phyloP scores from a whole-genome alignment of 1,284 basidiomycete species.

The Fomitopsis schrenkii region DNA sequence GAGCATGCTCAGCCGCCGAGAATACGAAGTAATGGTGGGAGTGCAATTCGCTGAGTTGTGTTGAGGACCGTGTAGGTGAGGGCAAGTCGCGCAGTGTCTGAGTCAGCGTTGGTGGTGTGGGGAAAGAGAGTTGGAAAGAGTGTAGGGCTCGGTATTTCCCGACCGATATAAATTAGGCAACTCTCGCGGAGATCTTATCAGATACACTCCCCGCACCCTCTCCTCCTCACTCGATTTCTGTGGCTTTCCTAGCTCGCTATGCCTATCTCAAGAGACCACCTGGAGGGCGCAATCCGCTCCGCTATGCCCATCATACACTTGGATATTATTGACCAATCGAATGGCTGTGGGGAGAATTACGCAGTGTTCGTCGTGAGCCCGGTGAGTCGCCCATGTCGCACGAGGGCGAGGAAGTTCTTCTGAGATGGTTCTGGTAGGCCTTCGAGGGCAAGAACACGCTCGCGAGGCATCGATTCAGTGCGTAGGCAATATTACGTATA shows the following conservation, averaged over 20 bases:
- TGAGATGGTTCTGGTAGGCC: slow-evolving; percentile 33
- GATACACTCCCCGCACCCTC: slow-evolving; percentile 1
- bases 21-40: background rate
- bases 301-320: slow-evolving; percentile 60
- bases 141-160: background rate
- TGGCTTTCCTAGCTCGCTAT: slow-evolving; percentile 30
- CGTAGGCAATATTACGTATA: background rate
- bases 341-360: slow-evolving; percentile 76
- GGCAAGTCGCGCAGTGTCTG: background rate
- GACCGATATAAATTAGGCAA: background rate
- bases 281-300: slow-evolving; percentile 58
- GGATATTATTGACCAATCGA: slow-evolving; percentile 71
- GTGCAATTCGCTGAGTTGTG: background rate
- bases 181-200: slow-evolving; percentile 5
- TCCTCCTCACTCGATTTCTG: background rate
- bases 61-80: background rate
- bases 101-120: background rate
- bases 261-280: slow-evolving; percentile 51
- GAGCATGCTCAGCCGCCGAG: background rate
- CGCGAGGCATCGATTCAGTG: slow-evolving; percentile 64
- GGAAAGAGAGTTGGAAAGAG: background rate
- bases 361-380: slow-evolving; percentile 71
- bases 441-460: slow-evolving; percentile 78
- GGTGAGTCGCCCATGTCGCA: slow-evolving; percentile 32
- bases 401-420: background rate